phyloP scores from a whole-genome alignment of 768 basidiomycete genomes.

The Termitomyces sp. region DNA sequence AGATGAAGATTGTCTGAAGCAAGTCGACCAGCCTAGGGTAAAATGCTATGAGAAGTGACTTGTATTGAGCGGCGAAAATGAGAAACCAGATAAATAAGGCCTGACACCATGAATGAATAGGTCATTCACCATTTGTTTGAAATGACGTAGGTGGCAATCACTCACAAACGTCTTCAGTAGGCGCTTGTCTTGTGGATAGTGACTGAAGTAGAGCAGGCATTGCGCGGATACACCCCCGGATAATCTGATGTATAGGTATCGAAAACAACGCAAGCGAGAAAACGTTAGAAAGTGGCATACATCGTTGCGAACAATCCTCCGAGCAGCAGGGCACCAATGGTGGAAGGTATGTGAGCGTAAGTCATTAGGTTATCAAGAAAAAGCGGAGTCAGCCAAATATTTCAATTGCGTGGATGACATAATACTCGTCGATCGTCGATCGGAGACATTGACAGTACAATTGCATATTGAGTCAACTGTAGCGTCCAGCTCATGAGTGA shows the following conservation, averaged over 20 bases:
- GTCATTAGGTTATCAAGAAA: background rate
- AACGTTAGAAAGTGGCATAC: background rate
- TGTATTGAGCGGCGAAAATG: background rate
- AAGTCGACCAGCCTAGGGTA: conserved; percentile 1
- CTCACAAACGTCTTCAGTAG: conserved; percentile 9
- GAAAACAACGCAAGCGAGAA: background rate
- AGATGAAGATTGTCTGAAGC: conserved; percentile 5
- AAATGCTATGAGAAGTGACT: background rate
- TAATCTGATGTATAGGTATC: background rate
- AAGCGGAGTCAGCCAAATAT: background rate
- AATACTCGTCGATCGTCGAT: background rate
- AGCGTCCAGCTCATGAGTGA: no score
- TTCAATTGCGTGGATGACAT: background rate
- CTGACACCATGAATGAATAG: background rate
- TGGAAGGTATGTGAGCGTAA: conserved; percentile 2
- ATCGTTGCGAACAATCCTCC: conserved; percentile 11
- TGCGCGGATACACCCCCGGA: conserved; percentile 11
- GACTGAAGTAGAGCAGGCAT: conserved; percentile 6
- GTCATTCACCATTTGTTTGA: background rate
- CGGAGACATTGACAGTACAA: background rate
- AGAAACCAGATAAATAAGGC: conserved; percentile 3
- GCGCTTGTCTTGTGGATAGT: conserved; percentile 5
- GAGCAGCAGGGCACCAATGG: conserved; percentile 10
- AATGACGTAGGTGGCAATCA: background rate
- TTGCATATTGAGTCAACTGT: no score